Conservation (phyloP, 208 protist genomes). For the Jaenimonas drosophilae region DNA sequence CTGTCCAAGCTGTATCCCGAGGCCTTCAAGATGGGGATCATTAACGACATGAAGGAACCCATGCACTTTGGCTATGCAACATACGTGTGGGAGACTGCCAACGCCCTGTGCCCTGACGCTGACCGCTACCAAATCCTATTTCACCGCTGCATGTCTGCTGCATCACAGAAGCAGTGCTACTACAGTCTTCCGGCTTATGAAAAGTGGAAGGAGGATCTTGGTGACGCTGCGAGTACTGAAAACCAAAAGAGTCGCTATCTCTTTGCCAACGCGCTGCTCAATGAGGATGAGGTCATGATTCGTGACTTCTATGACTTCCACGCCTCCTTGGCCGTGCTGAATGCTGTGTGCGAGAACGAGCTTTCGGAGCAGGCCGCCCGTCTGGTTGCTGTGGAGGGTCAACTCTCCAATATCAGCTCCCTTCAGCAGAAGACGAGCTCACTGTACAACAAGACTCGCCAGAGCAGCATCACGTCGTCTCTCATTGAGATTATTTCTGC, state of each 20-base stretch:
- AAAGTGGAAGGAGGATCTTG: conserved; percentile 68
- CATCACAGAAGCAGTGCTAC: conserved; percentile 61
- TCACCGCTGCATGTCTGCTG: conserved; percentile 78
- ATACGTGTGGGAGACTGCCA: conserved; percentile 73
- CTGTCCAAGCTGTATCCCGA: conserved; percentile 75
- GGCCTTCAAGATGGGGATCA: conserved; percentile 65
- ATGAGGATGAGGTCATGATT: conserved; percentile 79
- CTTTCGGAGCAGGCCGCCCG: conserved; percentile 87
- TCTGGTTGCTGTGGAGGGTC: conserved; percentile 81
- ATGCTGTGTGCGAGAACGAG: conserved; percentile 85
- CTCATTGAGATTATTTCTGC: conserved; percentile 88
- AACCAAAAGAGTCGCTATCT: conserved; percentile 83
- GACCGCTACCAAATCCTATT: conserved; percentile 76
- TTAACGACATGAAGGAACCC: conserved; percentile 86
- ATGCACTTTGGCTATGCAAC: conserved; percentile 86
- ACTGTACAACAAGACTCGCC: conserved; percentile 87
- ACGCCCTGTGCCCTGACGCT: conserved; percentile 31
- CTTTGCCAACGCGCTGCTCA: conserved; percentile 76
- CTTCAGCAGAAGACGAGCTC: conserved; percentile 81
- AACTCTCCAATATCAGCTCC: conserved; percentile 81
- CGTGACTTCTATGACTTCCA: conserved; percentile 90
- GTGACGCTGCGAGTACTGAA: conserved; percentile 64
- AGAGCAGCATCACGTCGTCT: conserved; percentile 83
- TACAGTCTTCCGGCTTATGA: conserved; percentile 82
- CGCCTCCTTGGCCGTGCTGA: conserved; percentile 67